Base-by-base conservation (phyloP, 352 stramenopile species). In the Hyaloperonospora brassicae region DNA sequence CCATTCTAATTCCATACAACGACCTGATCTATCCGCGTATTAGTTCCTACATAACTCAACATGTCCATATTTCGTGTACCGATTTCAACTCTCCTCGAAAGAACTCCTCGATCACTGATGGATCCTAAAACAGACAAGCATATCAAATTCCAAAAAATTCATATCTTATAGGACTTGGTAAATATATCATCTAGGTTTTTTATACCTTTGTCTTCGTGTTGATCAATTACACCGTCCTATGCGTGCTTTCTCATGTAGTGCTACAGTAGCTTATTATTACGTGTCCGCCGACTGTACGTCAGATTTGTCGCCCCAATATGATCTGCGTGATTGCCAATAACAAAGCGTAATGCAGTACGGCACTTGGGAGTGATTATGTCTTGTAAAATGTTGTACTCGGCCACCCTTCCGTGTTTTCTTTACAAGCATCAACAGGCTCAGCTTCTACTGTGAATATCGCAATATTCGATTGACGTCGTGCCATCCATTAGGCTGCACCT, bases 61-160 rank as follows among this genome's bases (percentile, higher is more conserved):
- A 31, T 3, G 27, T 31, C 3, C 7, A 3, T 31, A 31, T 8
- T 7, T 8, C 7, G 3, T 7, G 7, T 31, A 24, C 39, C 41
- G n/a, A 31, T 47, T 47, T 30, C 41, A 47, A 21, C 22, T 21
- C 24, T 47, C 39, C 41, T 27, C 17, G 22, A 47, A 47, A n/a
- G 4, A 1, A 13, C 17, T 12, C n/a, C 31, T 27, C 11, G 41
- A 31, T 14, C n/a, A 31, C 22, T 12, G 5, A 17, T 31, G n/a
- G 11, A 31, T 30, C 2, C 12, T 14, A 13, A 47, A 9, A n/a
- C 41, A 11, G 24, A 27, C 41, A 47, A 12, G n/a, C 17, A 6
- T 6, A 3, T 27, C 5, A n/a, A 47, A 14, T 10, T 47, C 31
- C 5, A 31, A 6, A n/a, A n/a, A 1, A 12, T 31, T 12, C 17